A percentile compares a stretch with the other conserved stretches of the same genome.
These are phyloP conservation scores for Diospyros lotus DNA, from an alignment of 148 eudicot genomes.

Conservation along the genomic window DNA sequence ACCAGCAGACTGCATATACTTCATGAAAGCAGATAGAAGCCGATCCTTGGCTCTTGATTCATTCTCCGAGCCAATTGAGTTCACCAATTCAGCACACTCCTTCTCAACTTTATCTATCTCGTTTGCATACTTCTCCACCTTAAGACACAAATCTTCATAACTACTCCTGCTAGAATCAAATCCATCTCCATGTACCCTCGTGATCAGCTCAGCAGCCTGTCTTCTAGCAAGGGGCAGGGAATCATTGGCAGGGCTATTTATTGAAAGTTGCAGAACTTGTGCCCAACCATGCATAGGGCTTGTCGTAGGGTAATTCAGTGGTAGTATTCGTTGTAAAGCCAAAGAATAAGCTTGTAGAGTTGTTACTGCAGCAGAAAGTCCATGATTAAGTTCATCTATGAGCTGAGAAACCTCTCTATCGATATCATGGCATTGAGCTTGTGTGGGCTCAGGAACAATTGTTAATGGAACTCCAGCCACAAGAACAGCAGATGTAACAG, in stretches of 20 bases:
- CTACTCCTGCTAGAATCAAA: slow-evolving; percentile 39
- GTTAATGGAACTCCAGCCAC: slow-evolving; percentile 89
- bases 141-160: slow-evolving; percentile 62
- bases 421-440: slow-evolving; percentile 86
- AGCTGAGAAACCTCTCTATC: slow-evolving; percentile 80
- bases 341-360: slow-evolving; percentile 78
- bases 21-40: slow-evolving; percentile 62
- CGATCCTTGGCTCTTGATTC: slow-evolving; percentile 66
- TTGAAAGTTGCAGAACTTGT: slow-evolving; percentile 67
- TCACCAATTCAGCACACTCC: slow-evolving; percentile 63
- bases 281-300: slow-evolving; percentile 93
- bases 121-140: slow-evolving; percentile 65
- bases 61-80: slow-evolving; percentile 65
- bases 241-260: slow-evolving; percentile 63
- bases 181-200: slow-evolving; percentile 42
- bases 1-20: slow-evolving; percentile 56
- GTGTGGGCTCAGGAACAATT: slow-evolving; percentile 97
- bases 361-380: slow-evolving; percentile 66
- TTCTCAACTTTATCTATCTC: slow-evolving; percentile 73
- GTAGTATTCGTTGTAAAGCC: slow-evolving; percentile 80
- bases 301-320: slow-evolving; percentile 86
- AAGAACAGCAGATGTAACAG: slow-evolving; percentile 78
- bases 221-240: slow-evolving; percentile 56
- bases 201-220: slow-evolving; percentile 77
- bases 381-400: slow-evolving; percentile 63